These are phyloP conservation scores for Triticum turgidum DNA, from an alignment of 176 grass and related monocot genomes.

Conservation along the genomic window DNA sequence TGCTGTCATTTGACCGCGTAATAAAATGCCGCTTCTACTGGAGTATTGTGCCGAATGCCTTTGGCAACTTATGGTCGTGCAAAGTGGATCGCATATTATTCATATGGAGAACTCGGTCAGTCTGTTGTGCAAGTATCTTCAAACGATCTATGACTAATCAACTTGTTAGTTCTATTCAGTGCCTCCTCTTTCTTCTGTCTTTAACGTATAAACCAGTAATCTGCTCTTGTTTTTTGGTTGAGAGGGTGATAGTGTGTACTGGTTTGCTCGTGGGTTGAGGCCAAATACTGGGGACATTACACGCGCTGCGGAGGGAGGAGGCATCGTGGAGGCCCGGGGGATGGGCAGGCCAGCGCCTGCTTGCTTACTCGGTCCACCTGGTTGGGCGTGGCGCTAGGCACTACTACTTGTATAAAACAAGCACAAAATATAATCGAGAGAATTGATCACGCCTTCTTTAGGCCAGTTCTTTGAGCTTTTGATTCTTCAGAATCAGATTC, in stretches of 20 bases:
- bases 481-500: no score
- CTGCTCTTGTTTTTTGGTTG: not conserved
- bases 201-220: not conserved
- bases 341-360: no score
- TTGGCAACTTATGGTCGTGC: not conserved
- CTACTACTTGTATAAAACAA: not conserved
- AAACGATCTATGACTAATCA: not conserved
- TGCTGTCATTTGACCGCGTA: not conserved
- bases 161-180: not conserved
- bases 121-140: not conserved
- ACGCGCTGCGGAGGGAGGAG: not conserved
- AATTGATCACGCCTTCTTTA: no score
- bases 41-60: not conserved
- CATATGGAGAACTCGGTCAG: not conserved
- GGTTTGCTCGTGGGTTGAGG: not conserved
- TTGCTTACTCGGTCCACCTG: not conserved
- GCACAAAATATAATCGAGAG: not conserved
- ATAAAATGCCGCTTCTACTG: conserved; percentile 1
- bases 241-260: not conserved
- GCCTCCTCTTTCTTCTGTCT: not conserved
- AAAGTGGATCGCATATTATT: not conserved
- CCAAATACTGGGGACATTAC: not conserved
- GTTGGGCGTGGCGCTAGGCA: not conserved
- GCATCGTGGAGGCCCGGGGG: no score
- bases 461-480: no score